Percentiles rank a stretch among this genome's conserved stretches.
These are phyloP conservation scores for Eutypa lata DNA, from an alignment of 2,329 filamentous ascomycete species.

Conservation along the genomic window DNA sequence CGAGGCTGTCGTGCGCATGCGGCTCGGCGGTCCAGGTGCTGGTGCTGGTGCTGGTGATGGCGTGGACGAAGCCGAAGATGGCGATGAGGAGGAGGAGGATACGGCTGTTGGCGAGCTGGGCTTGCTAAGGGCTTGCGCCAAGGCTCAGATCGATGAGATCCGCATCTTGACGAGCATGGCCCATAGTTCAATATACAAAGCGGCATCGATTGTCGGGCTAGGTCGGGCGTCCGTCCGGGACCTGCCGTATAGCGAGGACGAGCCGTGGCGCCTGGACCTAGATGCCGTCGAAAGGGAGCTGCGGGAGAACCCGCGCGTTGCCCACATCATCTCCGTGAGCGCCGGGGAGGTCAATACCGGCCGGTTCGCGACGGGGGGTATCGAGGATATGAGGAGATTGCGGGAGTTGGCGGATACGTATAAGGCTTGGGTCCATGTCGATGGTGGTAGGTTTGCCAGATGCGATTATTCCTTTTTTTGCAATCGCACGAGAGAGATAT, in stretches of 20 bases:
- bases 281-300: slow-evolving; percentile 61
- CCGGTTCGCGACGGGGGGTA: slow-evolving; percentile 63
- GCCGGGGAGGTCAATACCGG: slow-evolving; percentile 91
- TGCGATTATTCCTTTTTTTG: no score
- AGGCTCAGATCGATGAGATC: slow-evolving; percentile 62
- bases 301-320: slow-evolving; percentile 43
- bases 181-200: slow-evolving; percentile 82
- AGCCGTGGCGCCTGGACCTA: slow-evolving; percentile 70
- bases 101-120: slow-evolving; percentile 64
- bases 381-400: slow-evolving; percentile 59
- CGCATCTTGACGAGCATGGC: slow-evolving; percentile 78
- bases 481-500: no score
- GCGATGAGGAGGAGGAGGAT: slow-evolving; percentile 14
- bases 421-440: slow-evolving; percentile 83
- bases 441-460: slow-evolving; percentile 56
- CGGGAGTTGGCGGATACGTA: slow-evolving; percentile 69
- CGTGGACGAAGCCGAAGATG: background rate
- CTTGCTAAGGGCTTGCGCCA: slow-evolving; percentile 61
- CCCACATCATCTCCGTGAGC: slow-evolving; percentile 77
- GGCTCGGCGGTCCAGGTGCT: no score
- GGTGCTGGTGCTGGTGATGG: no score
- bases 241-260: slow-evolving; percentile 46
- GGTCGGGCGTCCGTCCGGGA: slow-evolving; percentile 67
- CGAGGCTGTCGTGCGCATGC: slow-evolving; percentile 56
- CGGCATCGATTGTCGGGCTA: slow-evolving; percentile 76